A percentile compares a stretch with the other conserved stretches of the same genome.
These are phyloP conservation scores for Hemileccinum impolitum DNA, from an alignment of 768 basidiomycete species.

Conservation along the genomic window DNA sequence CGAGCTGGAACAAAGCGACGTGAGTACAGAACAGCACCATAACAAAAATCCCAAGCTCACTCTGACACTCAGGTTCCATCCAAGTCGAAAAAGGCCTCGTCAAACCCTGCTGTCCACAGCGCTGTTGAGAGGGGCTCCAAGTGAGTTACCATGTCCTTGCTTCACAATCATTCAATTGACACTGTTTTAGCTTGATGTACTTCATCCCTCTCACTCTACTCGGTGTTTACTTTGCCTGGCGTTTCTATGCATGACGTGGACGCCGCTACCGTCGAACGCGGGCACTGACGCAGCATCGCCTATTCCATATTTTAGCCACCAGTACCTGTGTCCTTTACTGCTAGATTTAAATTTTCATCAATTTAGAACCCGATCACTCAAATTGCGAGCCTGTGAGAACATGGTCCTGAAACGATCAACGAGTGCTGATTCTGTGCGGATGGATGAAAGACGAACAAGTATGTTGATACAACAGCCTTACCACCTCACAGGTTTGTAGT, in stretches of 20 bases:
- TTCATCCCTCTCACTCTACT: conserved; percentile 76
- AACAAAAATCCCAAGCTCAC: conserved; percentile 2
- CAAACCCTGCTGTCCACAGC: conserved; percentile 36
- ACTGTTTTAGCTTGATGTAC: conserved; percentile 64
- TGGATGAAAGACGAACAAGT: neutral
- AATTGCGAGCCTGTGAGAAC: neutral
- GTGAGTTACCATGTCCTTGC: conserved; percentile 37
- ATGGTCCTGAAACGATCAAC: neutral
- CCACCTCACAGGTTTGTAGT: neutral
- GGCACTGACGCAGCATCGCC: neutral
- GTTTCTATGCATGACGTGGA: conserved; percentile 51
- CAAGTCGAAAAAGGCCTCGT: conserved; percentile 48
- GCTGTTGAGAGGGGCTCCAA: conserved; percentile 69
- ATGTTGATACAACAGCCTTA: neutral
- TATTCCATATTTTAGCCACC: conserved; percentile 12
- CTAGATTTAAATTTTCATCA: conserved; percentile 16
- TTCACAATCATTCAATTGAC: conserved; percentile 1
- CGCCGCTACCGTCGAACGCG: neutral
- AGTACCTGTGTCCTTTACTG: conserved; percentile 13
- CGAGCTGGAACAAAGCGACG: conserved; percentile 69
- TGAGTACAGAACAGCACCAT: conserved; percentile 34
- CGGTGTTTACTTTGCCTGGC: conserved; percentile 86
- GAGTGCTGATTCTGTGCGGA: neutral
- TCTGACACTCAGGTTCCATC: conserved; percentile 40
- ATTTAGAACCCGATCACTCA: neutral